Conservation (phyloP, 2,329 filamentous ascomycete species). For the Dactylellina parvicollis region DNA sequence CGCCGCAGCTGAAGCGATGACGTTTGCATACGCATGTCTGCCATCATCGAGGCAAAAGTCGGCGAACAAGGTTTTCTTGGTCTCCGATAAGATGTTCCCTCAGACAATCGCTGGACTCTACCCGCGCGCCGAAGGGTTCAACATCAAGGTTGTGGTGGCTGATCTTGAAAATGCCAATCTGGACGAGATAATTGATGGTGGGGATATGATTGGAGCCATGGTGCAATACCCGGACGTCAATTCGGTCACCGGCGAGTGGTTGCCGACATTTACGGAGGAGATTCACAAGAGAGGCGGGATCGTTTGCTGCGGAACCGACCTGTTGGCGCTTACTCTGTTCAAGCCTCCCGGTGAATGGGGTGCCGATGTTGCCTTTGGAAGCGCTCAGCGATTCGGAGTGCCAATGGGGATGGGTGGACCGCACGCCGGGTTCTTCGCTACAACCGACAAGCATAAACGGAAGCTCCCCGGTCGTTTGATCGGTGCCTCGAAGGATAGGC, state of each 20-base stretch:
- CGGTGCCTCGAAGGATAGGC: constrained; percentile 88
- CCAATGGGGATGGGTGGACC: constrained; percentile 92
- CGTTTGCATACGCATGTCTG: constrained; percentile 81
- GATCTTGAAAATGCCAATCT: constrained; percentile 69
- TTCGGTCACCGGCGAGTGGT: constrained; percentile 33
- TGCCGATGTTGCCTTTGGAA: constrained; percentile 94
- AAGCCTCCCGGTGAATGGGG: constrained; percentile 93
- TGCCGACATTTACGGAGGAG: constrained; percentile 41
- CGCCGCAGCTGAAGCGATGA: constrained; percentile 95
- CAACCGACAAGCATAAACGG: constrained; percentile 88
- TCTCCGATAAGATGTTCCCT: constrained; percentile 82
- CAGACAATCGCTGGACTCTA: constrained; percentile 85
- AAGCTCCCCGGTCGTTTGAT: constrained; percentile 92
- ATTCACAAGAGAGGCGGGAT: constrained; percentile 37
- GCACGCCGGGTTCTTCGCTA: constrained; percentile 96
- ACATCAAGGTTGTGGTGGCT: constrained; percentile 77
- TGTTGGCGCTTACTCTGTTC: constrained; percentile 84
- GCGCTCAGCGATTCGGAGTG: constrained; percentile 88
- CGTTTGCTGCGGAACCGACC: constrained; percentile 74
- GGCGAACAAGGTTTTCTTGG: constrained; percentile 80
- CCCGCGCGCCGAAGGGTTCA: constrained; percentile 90
- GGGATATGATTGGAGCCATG: constrained; percentile 83
- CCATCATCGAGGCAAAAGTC: constrained; percentile 77
- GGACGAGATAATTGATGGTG: constrained; percentile 74
- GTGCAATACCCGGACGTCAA: constrained; percentile 81